Base-by-base conservation (phyloP, 1,284 basidiomycete species). In the Sporisorium graminicola region DNA sequence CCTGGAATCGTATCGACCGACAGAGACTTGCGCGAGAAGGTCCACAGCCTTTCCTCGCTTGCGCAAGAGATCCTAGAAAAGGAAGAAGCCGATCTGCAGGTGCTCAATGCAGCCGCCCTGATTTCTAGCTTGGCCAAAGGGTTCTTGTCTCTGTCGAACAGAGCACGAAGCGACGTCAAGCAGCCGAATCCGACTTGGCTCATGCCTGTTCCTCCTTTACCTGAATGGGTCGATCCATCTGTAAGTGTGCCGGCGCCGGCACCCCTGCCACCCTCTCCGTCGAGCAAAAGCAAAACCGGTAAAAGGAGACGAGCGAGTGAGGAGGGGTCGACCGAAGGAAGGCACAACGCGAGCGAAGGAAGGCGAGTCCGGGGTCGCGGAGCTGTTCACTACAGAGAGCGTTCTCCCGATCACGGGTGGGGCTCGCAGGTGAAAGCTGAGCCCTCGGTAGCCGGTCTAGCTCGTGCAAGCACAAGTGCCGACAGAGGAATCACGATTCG, bases 141-240 rank as follows among this genome's bases (percentile, higher is more conserved):
- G 20, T 33, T 46, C 31, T 24, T 47, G n/a, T 20, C 6, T 13
- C 40, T 13, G 14, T 9, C 26, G 4, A 26, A 29, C 8, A 8
- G 9, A 40, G 35, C 18, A 33, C 22, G 5, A 1, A 6, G n/a
- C 5, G n/a, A 47, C 27, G 22, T 35, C 8, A 40, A 60, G 26
- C 14, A 10, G 7, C n/a, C 24, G 10, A 6, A 27, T 3, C 60
- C 66, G 3, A 18, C 22, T 9, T 68, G 66, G 66, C 52, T 68
- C 8, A 55, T 63, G 51, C 24, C 27, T 3, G 60, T 59, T 44
- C 51, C 44, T 2, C 51, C 51, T 13, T 52, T 68, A 5, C 66
- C 60, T 7, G 44, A 35, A 5, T 54, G 49, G 46, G 16, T 20
- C n/a, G 40, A 22, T 6, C 55, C 59, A n/a, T 6, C 20, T 13